phyloP scores from a whole-genome alignment of 306 rosid genomes.

The Acacia crassicarpa region DNA sequence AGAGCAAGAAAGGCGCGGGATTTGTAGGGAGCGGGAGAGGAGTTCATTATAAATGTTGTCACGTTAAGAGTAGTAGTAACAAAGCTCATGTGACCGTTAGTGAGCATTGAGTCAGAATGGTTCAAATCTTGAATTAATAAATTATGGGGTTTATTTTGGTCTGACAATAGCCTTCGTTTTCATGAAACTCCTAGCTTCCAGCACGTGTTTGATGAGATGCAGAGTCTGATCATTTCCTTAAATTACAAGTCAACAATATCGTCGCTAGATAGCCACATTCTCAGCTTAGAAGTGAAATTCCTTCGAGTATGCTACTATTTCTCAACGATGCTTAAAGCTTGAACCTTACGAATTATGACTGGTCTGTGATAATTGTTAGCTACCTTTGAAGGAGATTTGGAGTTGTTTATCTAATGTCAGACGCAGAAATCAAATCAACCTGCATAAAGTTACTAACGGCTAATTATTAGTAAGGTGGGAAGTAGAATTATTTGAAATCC shows the following conservation, averaged over 20 bases:
- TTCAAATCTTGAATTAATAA: conserved; percentile 31
- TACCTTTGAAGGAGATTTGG: background rate
- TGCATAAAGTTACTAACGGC: background rate
- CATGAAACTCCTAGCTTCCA: background rate
- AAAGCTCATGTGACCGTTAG: conserved; percentile 74
- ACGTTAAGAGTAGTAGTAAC: conserved; percentile 55
- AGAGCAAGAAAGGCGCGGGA: conserved; percentile 60
- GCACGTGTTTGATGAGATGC: background rate
- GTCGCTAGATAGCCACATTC: background rate
- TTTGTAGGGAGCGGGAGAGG: conserved; percentile 62
- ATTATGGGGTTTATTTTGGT: background rate
- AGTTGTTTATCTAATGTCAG: background rate
- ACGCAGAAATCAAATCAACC: background rate
- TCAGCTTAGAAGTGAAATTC: background rate
- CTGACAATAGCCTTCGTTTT: background rate
- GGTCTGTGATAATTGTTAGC: background rate
- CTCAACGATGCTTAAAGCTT: background rate
- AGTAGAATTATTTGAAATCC: conserved; percentile 35
- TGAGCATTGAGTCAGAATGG: conserved; percentile 15
- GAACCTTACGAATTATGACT: background rate
- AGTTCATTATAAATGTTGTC: conserved; percentile 82
- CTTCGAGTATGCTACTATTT: background rate
- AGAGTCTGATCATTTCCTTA: background rate
- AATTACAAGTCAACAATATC: background rate
- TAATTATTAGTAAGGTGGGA: conserved; percentile 51